Evolutionary conservation across 768 basidiomycete genomes (phyloP).

Genomic region (Daedaleopsis sinensis): DNA sequence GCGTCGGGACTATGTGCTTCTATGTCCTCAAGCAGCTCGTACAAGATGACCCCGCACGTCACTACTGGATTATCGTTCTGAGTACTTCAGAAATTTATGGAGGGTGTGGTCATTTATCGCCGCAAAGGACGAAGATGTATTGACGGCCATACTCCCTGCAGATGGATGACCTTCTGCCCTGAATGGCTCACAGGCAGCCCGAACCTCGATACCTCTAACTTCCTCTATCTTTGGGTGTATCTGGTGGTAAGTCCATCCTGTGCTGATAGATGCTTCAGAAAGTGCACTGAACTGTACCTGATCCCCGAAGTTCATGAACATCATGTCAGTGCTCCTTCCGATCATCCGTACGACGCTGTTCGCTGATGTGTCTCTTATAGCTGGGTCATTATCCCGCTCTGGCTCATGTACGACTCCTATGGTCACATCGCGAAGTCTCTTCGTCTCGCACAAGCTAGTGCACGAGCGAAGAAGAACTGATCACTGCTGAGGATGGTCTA

Average conservation of each 20-base stretch:
- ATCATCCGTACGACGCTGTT: not conserved
- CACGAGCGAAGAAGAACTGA: constrained; percentile 26
- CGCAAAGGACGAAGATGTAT: not conserved
- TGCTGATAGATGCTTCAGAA: not conserved
- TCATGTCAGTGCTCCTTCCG: constrained; percentile 55
- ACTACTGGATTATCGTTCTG: constrained; percentile 81
- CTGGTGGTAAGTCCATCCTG: constrained; percentile 57
- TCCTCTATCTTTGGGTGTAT: constrained; percentile 78
- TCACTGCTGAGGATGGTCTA: too few species aligned
- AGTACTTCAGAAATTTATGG: constrained; percentile 80
- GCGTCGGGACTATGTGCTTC: constrained; percentile 73
- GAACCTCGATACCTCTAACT: constrained; percentile 70
- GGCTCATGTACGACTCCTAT: constrained; percentile 81
- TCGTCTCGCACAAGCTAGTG: constrained; percentile 36
- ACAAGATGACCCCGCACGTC: constrained; percentile 63
- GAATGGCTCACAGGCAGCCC: constrained; percentile 82
- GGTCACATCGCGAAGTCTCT: constrained; percentile 65
- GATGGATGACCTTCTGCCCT: constrained; percentile 88
- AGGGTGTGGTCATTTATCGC: constrained; percentile 42
- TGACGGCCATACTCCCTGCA: not conserved
- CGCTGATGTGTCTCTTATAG: constrained; percentile 39
- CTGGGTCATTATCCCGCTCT: constrained; percentile 79
- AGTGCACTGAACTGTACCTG: too few species aligned
- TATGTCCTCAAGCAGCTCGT: constrained; percentile 71
- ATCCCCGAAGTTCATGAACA: constrained; percentile 70